Conservation (phyloP, 1,139 yeast genomes). For the Pichia sp. region DNA sequence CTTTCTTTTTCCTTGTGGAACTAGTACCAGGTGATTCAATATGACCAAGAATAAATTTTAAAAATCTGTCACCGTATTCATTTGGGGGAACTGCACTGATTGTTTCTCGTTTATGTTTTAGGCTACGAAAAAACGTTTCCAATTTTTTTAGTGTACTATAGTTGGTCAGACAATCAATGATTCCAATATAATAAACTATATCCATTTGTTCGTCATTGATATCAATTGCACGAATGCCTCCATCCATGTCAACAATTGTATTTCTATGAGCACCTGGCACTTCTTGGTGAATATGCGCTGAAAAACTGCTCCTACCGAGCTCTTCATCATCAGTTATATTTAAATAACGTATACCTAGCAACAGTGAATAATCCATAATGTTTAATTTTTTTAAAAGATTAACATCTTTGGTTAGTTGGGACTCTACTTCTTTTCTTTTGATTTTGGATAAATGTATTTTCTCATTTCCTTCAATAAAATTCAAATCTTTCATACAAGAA, state of each 20-base stretch:
- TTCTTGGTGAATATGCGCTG: conserved; percentile 26
- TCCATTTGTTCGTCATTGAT: conserved; percentile 54
- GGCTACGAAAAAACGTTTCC: conserved; percentile 81
- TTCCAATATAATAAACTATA: conserved; percentile 82
- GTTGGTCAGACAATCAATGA: conserved; percentile 88
- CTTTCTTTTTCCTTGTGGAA: conserved; percentile 1
- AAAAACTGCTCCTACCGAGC: conserved; percentile 18
- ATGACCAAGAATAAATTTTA: conserved; percentile 52
- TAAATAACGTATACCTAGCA: conserved; percentile 79
- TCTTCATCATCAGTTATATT: conserved; percentile 13
- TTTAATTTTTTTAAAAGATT: conserved; percentile 62
- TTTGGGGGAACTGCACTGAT: conserved; percentile 86
- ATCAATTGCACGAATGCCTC: conserved; percentile 78
- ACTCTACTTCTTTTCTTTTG: conserved; percentile 51
- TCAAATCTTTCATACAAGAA: conserved; percentile 71
- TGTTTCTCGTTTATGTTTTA: conserved; percentile 60
- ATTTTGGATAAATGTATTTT: conserved; percentile 66
- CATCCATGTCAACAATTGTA: conserved; percentile 35
- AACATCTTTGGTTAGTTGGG: conserved; percentile 74
- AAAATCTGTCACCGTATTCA: conserved; percentile 86
- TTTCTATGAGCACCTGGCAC: conserved; percentile 12
- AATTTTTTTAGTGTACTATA: conserved; percentile 70
- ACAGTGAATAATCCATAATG: conserved; percentile 91
- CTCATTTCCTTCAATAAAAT: conserved; percentile 69
- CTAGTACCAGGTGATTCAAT: conserved; percentile 14